Base-by-base conservation (phyloP, 2,329 filamentous ascomycete species). In the Remersonia thermophila region DNA sequence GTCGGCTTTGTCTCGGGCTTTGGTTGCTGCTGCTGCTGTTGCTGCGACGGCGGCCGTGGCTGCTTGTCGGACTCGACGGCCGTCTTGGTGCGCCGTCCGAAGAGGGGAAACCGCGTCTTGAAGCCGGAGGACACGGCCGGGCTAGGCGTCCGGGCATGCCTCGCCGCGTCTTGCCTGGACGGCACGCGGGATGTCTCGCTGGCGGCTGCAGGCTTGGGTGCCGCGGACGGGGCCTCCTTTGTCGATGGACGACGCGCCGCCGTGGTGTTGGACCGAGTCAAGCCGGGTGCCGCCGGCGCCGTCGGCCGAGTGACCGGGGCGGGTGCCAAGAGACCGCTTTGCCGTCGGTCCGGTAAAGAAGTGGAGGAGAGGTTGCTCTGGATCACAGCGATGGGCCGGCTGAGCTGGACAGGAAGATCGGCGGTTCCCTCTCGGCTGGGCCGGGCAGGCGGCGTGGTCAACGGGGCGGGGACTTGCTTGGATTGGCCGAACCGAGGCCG, bases 101-200 rank as follows among this genome's bases (percentile, higher is more conserved):
- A 93, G 36, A 94, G 68, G 1, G 81, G 80, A 54, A 94, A 91
- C 2, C 80, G 73, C 7, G 72, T 67, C 47, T 62, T 67, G 27
- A 75, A 73, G 10, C 71, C 69, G 8, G 66, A 66, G 3, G 65
- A 67, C 3, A 73, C 61, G 36, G 66, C 71, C 2, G 76, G 72
- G 43, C 67, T 77, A 39, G 63, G 73, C 28, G 61, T 61, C 48
- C 70, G 60, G 45, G 59, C 53, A 8, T 46, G 34, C 33, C 54
- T 54, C 18, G 48, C 45, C 26, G 48, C 30, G 26, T 56, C 54
- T 45, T 54, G 35, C n/a, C 52, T 49, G 35, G 43, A 36, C 45
- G 46, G 15, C 39, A 14, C 17, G 25, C 39, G 25, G 42, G 30
- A 15, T 36, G 39, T 38, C 35, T 32, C 10, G 42, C 41, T 30